Base-by-base conservation (phyloP, 768 basidiomycete genomes). In the Panaeolus papilionaceus region DNA sequence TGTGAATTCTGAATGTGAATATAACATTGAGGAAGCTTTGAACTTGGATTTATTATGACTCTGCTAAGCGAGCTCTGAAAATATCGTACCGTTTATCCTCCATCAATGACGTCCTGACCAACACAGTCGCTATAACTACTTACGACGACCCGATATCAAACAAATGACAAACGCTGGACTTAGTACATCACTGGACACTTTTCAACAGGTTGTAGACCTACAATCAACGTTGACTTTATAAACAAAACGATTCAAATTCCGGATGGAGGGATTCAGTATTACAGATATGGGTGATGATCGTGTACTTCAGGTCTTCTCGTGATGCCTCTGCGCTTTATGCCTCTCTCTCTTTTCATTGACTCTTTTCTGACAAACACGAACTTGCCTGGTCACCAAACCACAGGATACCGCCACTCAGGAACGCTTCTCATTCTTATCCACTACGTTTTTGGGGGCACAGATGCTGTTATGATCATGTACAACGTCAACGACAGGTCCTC, bases 161-260 rank as follows among this genome's bases (percentile, higher is more conserved):
- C 3, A 33, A 3, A 33, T 33, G 33, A 33, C 5, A 8, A 49
- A 49, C 3, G 20, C 39, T 51, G 63, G 45, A 63, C 33, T 64
- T 67, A 94, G 89, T 95, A 92, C 75, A 88, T 94, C 71, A 89
- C 91, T 10, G 88, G 89, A 33, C 86, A 85, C 12, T 95, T 95
- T 77, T 88, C 91, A 3, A 86, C 85, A 2, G 88, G 88, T 10
- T 95, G 95, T 76, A 83, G 92, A 61, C 91, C 93, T 0, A 96
- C 94, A 2, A 95, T 96, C 45, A 94, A 94, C 20, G 89, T 91
- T n/a, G 94, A 96, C 78, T 96, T 95, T 67, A 92, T 94, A 62
- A 85, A 89, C 0, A 94, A 94, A 76, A 87, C 86, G 0, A 72
- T 95, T 10, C 86, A 88, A 0, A 87, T 92, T 73, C 86, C 89